Evolutionary conservation across 805 yeast genomes (phyloP).

Genomic region (Candida stauntonica): DNA sequence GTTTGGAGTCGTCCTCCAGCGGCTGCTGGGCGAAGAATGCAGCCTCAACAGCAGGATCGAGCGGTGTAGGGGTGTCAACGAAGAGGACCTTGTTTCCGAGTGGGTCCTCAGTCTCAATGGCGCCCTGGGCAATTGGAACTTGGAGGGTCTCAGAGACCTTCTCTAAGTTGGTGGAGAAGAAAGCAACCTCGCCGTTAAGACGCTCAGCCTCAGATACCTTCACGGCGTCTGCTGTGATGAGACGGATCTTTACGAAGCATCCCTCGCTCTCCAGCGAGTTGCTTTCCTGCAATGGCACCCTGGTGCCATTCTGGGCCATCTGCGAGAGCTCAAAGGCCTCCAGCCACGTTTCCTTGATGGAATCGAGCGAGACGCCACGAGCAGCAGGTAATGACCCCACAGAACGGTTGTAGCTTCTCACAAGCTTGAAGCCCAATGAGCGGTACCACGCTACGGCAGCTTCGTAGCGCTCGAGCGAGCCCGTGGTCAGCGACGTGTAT

Average conservation of each 20-base stretch:
- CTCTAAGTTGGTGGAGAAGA: slow-evolving; percentile 38
- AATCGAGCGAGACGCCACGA: slow-evolving; percentile 58
- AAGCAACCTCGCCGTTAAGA: slow-evolving; percentile 33
- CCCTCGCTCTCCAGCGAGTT: slow-evolving; percentile 40
- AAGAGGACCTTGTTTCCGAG: slow-evolving; percentile 49
- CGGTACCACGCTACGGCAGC: slow-evolving; percentile 53
- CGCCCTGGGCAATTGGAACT: slow-evolving; percentile 13
- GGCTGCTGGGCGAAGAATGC: slow-evolving; percentile 17
- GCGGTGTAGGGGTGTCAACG: slow-evolving; percentile 25
- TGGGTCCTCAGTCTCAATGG: slow-evolving; percentile 48
- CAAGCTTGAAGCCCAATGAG: slow-evolving; percentile 54
- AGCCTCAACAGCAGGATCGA: slow-evolving; percentile 8
- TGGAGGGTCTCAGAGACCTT: slow-evolving; percentile 23
- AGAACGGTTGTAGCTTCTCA: slow-evolving; percentile 56
- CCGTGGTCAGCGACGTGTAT: slow-evolving; percentile 58
- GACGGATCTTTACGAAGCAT: slow-evolving; percentile 43
- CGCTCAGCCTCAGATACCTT: slow-evolving; percentile 26
- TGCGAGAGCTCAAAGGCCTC: slow-evolving; percentile 62
- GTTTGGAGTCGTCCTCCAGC: slow-evolving; percentile 1
- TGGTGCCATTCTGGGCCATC: slow-evolving; percentile 50
- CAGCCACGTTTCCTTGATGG: slow-evolving; percentile 68
- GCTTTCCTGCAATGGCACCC: slow-evolving; percentile 44
- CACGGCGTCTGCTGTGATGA: slow-evolving; percentile 22
- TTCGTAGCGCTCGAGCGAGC: slow-evolving; percentile 41
- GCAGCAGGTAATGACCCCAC: slow-evolving; percentile 32